phyloP scores from a whole-genome alignment of 306 rosid species.

The Inga oerstediana region DNA sequence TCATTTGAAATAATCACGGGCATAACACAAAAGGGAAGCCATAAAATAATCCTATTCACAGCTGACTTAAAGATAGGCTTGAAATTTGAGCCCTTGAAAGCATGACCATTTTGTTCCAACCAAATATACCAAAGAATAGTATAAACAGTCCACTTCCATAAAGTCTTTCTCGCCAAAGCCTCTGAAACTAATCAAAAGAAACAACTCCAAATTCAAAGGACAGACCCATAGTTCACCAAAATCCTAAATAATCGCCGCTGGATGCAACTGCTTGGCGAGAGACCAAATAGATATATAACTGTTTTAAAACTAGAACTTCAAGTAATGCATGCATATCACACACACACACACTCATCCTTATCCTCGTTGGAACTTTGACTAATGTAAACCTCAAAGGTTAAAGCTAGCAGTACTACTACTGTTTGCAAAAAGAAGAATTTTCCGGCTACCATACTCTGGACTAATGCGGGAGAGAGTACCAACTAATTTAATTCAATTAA shows the following conservation, averaged over 20 bases:
- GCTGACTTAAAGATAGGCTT: background rate
- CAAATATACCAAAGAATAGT: background rate
- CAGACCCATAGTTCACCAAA: background rate
- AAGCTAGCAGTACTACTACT: background rate
- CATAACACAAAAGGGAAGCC: slow-evolving; percentile 10
- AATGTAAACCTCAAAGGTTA: background rate
- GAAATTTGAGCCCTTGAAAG: slow-evolving; percentile 1
- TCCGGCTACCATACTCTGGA: background rate
- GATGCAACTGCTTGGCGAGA: background rate
- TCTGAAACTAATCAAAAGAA: slow-evolving; percentile 13
- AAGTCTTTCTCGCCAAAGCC: slow-evolving; percentile 19
- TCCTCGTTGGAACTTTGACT: background rate
- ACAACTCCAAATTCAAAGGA: slow-evolving; percentile 23
- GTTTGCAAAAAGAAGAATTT: background rate
- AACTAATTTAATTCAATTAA: background rate
- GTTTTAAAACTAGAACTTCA: background rate
- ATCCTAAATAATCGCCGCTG: background rate
- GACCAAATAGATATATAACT: background rate
- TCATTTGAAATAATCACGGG: background rate
- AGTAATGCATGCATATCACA: background rate
- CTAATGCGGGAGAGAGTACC: background rate
- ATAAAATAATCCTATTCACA: background rate
- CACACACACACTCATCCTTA: background rate
- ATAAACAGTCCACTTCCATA: background rate
- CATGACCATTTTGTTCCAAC: background rate